A percentile compares a stretch with the other conserved stretches of the same genome.
Conservation (phyloP, 345 rosid species). For the Limnanthes douglasii region DNA sequence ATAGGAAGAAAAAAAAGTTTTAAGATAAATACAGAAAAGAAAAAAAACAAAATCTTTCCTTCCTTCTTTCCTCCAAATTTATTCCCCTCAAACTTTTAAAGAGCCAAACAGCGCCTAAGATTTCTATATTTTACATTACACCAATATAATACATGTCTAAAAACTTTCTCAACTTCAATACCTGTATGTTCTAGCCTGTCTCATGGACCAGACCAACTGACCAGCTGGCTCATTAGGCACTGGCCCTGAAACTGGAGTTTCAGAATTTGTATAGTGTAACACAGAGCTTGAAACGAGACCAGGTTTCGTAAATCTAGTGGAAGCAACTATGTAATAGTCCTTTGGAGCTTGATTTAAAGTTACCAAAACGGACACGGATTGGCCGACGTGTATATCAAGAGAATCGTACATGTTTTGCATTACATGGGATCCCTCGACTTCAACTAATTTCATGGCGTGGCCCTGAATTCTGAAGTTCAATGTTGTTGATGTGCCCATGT, state of each 20-base stretch:
- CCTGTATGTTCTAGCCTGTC: conserved; percentile 80
- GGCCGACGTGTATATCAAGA: conserved; percentile 87
- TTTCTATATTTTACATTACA: neutral
- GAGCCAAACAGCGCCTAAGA: conserved; percentile 2
- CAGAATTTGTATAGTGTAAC: conserved; percentile 56
- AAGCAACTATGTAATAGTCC: conserved; percentile 77
- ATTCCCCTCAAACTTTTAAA: too few relatives aligned
- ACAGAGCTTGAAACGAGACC: conserved; percentile 37
- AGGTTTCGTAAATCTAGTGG: conserved; percentile 31
- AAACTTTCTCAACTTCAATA: conserved; percentile 4
- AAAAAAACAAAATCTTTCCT: too few relatives aligned
- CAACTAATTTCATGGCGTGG: conserved; percentile 62
- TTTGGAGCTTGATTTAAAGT: conserved; percentile 59
- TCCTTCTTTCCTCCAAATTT: too few relatives aligned
- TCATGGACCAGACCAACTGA: conserved; percentile 54
- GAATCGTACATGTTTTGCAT: conserved; percentile 59
- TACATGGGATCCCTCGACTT: conserved; percentile 86
- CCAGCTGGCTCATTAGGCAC: conserved; percentile 36
- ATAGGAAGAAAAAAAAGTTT: neutral
- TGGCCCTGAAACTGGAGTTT: conserved; percentile 47
- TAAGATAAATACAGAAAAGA: too few relatives aligned
- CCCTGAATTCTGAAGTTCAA: conserved; percentile 84
- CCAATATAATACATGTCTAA: neutral
- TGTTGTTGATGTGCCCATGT: conserved; percentile 54
- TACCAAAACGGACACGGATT: conserved; percentile 61